Conservation (phyloP, 2,329 filamentous ascomycete species). For the Fusarium sp. region DNA sequence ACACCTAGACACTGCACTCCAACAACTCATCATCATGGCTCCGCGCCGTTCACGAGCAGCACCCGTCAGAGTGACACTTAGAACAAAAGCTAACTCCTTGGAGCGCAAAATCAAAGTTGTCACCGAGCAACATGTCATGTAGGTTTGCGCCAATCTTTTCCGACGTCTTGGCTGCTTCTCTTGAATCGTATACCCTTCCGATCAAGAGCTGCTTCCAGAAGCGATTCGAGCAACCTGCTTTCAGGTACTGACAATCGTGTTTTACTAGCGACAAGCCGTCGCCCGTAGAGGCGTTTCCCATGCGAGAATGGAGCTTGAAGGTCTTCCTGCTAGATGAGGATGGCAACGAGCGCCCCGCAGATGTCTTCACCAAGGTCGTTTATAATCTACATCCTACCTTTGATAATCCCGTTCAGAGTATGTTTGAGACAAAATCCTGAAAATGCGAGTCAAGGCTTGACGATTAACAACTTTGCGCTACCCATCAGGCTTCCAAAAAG, state of each 20-base stretch:
- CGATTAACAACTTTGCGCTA: conserved; percentile 23
- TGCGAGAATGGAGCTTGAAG: conserved; percentile 92
- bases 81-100: conserved; percentile 51
- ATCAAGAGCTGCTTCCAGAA: background rate
- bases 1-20: background rate
- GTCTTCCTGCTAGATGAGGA: conserved; percentile 87
- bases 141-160: conserved; percentile 55
- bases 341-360: conserved; percentile 85
- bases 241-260: conserved; percentile 7
- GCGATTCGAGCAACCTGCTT: background rate
- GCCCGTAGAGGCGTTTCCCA: conserved; percentile 87
- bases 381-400: conserved; percentile 97
- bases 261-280: conserved; percentile 73
- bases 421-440: conserved; percentile 46
- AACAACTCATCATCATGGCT: conserved; percentile 30
- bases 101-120: conserved; percentile 93
- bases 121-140: conserved; percentile 92
- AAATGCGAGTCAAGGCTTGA: conserved; percentile 3
- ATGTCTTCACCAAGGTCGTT: conserved; percentile 88
- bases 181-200: background rate
- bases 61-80: conserved; percentile 24
- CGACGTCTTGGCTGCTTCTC: background rate
- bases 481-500: conserved; percentile 76
- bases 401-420: conserved; percentile 86
- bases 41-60: conserved; percentile 26